These are phyloP conservation scores for Lactuca saligna DNA, from an alignment of 129 eudicot genomes.

Conservation along the genomic window DNA sequence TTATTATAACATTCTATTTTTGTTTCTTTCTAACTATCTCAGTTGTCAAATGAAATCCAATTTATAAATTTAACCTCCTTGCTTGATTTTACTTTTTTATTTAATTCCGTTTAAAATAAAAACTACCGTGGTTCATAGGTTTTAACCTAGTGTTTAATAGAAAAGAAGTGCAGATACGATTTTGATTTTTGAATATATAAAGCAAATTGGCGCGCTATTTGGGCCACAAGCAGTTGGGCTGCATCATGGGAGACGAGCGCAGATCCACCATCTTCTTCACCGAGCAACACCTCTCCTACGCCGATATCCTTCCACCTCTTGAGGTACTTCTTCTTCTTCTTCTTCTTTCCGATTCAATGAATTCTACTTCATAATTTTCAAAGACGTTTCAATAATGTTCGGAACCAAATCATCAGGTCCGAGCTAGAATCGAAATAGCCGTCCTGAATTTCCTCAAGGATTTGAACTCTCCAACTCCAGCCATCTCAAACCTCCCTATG, in stretches of 20 bases:
- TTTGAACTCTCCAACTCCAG: slow-evolving; percentile 65
- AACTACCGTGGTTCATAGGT: too few relatives aligned
- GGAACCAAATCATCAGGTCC: slow-evolving; percentile 54
- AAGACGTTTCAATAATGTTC: neutral
- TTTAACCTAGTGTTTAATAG: too few relatives aligned
- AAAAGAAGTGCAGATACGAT: neutral
- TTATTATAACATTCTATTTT: too few relatives aligned
- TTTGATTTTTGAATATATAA: neutral
- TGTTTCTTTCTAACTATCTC: too few relatives aligned
- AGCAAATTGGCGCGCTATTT: neutral
- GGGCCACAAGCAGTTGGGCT: neutral
- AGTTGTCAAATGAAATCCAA: too few relatives aligned
- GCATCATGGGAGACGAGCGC: slow-evolving; percentile 49
- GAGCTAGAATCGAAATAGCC: slow-evolving; percentile 94
- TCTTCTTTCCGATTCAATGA: neutral
- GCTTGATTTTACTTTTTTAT: too few relatives aligned
- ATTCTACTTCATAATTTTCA: neutral
- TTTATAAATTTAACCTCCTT: too few relatives aligned
- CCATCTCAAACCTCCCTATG: slow-evolving; percentile 80
- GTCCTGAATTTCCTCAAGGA: slow-evolving; percentile 71
- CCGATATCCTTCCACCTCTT: slow-evolving; percentile 84
- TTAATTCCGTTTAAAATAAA: too few relatives aligned
- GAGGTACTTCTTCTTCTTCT: slow-evolving; percentile 42
- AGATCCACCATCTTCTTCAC: slow-evolving; percentile 78
- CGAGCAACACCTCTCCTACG: slow-evolving; percentile 78